phyloP scores from a whole-genome alignment of 1,284 basidiomycete genomes.

The Athelia psychrophila region DNA sequence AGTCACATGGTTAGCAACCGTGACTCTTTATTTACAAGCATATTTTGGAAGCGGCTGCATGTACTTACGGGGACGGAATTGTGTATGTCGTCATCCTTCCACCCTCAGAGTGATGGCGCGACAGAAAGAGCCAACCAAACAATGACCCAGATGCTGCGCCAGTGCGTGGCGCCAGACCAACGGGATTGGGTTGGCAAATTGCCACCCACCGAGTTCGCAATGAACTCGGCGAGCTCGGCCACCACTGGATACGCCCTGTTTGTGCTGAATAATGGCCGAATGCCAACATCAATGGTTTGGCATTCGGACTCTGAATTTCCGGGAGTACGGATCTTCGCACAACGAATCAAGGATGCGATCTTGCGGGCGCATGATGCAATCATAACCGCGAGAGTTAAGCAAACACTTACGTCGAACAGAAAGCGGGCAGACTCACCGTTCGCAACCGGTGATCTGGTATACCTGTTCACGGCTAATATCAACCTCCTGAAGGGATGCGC shows the following conservation, averaged over 20 bases:
- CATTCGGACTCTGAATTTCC: constrained; percentile 14
- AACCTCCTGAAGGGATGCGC: constrained; percentile 23
- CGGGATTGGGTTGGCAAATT: constrained; percentile 25
- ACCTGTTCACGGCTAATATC: constrained; percentile 34
- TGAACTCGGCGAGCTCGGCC: constrained; percentile 21
- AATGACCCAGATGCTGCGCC: constrained; percentile 18
- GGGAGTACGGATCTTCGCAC: constrained; percentile 21
- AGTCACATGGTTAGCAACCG: constrained; percentile 8
- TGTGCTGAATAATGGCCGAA: constrained; percentile 30
- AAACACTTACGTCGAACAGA: constrained; percentile 22
- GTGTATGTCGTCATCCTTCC: constrained; percentile 23
- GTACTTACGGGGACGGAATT: constrained; percentile 16
- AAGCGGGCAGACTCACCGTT: constrained; percentile 15
- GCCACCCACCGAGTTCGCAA: constrained; percentile 15
- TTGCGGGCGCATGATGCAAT: constrained; percentile 27
- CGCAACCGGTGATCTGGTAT: constrained; percentile 22
- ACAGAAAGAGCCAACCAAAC: constrained; percentile 17
- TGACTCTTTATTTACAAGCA: constrained; percentile 5
- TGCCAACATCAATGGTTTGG: constrained; percentile 28
- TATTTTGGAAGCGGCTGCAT: constrained; percentile 8
- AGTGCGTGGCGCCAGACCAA: constrained; percentile 22
- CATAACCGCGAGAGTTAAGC: constrained; percentile 23
- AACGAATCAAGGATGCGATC: constrained; percentile 18
- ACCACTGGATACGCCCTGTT: constrained; percentile 33
- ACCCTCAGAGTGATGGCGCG: constrained; percentile 26